Evolutionary conservation across 2,329 filamentous ascomycete genomes (phyloP).

Genomic region (Beauveria rudraprayagi): DNA sequence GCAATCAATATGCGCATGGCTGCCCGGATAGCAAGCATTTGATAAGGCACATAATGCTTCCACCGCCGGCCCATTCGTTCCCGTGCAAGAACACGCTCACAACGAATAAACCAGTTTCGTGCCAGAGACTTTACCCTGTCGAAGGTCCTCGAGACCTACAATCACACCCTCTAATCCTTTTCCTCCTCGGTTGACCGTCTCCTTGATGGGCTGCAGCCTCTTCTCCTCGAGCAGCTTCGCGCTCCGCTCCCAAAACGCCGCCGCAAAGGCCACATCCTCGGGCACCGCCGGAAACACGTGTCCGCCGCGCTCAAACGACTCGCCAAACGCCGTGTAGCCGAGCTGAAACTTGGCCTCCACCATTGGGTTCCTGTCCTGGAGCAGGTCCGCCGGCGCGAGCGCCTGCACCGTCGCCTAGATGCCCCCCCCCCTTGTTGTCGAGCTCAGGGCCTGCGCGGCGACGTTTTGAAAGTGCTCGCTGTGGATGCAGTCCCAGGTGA

Average conservation of each 20-base stretch:
- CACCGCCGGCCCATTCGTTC: neutral
- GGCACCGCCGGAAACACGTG: slow-evolving; percentile 15
- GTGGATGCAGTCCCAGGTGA: slow-evolving; percentile 13
- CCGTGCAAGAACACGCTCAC: slow-evolving; percentile 12
- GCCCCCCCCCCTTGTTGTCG: neutral
- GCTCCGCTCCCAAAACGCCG: slow-evolving; percentile 28
- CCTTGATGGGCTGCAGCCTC: slow-evolving; percentile 25
- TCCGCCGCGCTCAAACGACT: slow-evolving; percentile 21
- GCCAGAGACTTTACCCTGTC: slow-evolving; percentile 27
- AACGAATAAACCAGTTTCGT: slow-evolving; percentile 37
- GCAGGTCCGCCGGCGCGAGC: neutral
- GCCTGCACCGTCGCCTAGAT: slow-evolving; percentile 4
- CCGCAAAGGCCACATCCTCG: slow-evolving; percentile 28
- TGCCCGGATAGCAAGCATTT: too few relatives aligned
- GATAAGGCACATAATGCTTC: neutral
- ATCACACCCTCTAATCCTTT: slow-evolving; percentile 27
- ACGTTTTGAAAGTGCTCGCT: neutral
- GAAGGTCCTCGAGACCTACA: slow-evolving; percentile 23
- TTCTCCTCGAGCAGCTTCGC: slow-evolving; percentile 25
- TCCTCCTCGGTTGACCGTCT: slow-evolving; percentile 17
- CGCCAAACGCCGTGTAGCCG: slow-evolving; percentile 32
- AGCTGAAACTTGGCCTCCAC: slow-evolving; percentile 23
- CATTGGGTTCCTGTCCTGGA: neutral
- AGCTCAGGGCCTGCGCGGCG: neutral
- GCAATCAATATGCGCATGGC: too few relatives aligned